These are phyloP conservation scores for Rhodomyrtus tomentosa DNA, from an alignment of 345 rosid genomes.

Conservation along the genomic window DNA sequence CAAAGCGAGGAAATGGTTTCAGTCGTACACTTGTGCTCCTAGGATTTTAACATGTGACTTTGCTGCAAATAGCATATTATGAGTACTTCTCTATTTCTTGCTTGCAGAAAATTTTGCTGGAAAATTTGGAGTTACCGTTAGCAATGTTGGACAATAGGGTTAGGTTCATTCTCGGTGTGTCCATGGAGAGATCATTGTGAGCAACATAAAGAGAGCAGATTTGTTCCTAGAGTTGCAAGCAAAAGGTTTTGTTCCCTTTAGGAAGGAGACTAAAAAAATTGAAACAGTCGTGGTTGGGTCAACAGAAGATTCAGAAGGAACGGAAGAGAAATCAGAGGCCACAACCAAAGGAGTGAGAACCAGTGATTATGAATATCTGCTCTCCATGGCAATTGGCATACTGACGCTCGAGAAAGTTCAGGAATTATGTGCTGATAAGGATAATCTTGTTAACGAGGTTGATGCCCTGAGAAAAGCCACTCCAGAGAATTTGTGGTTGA, in stretches of 20 bases:
- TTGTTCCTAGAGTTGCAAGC: conserved; percentile 55
- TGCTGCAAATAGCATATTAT: neutral
- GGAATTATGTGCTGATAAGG: conserved; percentile 48
- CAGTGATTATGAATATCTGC: conserved; percentile 75
- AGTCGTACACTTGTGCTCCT: neutral
- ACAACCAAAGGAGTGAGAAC: conserved; percentile 8
- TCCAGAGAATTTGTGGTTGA: conserved; percentile 55
- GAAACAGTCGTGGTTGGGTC: conserved; percentile 67
- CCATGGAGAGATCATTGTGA: conserved; percentile 75
- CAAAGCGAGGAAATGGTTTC: neutral
- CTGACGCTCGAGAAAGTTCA: conserved; percentile 83
- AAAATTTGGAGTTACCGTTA: conserved; percentile 53
- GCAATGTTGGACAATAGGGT: conserved; percentile 77
- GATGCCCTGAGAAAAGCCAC: conserved; percentile 44
- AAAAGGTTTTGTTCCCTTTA: conserved; percentile 76
- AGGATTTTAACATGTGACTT: neutral
- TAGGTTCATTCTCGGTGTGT: conserved; percentile 86
- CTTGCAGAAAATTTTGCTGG: conserved; percentile 48
- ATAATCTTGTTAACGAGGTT: conserved; percentile 43
- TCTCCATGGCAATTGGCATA: conserved; percentile 70
- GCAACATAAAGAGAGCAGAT: conserved; percentile 77
- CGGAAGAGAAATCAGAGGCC: conserved; percentile 31
- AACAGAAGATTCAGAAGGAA: conserved; percentile 38
- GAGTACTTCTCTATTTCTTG: neutral
- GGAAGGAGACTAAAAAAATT: conserved; percentile 42